Evolutionary conservation across 192 early-diverging fungal species (phyloP).

Genomic region (Spizellomyces punctatus): DNA sequence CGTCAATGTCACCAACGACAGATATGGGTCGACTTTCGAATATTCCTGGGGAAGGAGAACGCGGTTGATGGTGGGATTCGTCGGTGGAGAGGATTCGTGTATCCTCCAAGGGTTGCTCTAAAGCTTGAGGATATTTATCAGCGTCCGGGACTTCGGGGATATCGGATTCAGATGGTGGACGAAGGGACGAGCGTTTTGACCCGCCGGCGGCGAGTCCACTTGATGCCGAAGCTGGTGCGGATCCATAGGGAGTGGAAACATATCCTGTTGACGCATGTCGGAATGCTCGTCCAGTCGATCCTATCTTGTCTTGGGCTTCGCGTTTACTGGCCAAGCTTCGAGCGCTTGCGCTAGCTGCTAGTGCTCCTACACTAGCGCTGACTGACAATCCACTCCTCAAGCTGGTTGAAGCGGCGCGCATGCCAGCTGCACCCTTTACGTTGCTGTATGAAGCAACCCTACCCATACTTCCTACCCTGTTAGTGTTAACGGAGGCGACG

Average conservation of each 20-base stretch:
- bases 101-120: too few relatives aligned
- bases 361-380: constrained; percentile 25
- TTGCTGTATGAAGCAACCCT: constrained; percentile 7
- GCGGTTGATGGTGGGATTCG: background rate
- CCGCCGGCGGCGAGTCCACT: background rate
- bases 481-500: background rate
- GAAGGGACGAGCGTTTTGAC: constrained; percentile 20
- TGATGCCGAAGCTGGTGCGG: constrained; percentile 3
- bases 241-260: constrained; percentile 17
- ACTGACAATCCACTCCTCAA: background rate
- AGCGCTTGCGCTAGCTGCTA: constrained; percentile 12
- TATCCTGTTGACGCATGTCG: constrained; percentile 9
- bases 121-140: too few relatives aligned
- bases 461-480: constrained; percentile 6
- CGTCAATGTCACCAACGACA: constrained; percentile 26
- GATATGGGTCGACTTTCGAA: constrained; percentile 31
- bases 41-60: constrained; percentile 1
- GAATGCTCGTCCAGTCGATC: background rate
- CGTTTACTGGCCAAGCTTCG: background rate
- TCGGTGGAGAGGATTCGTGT: too few relatives aligned
- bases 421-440: background rate
- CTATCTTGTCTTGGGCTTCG: background rate
- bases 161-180: constrained; percentile 14
- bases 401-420: background rate
- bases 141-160: background rate